Evolutionary conservation across 768 basidiomycete genomes (phyloP), one percentile per base, ranked within the genome.

Genomic region (Hericium coralloides): DNA sequence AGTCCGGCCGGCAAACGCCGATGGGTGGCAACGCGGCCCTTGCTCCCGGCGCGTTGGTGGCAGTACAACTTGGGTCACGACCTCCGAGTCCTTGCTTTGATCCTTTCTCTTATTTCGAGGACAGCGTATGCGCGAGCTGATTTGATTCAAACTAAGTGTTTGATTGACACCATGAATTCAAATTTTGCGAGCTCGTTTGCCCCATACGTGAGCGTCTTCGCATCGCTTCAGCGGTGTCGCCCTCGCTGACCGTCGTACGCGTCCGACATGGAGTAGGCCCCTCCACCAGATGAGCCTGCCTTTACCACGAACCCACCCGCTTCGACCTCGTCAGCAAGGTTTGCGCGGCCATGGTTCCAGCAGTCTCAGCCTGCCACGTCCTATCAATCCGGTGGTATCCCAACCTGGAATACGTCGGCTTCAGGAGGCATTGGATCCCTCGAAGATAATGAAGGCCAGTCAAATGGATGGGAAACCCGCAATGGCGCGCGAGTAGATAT

Each of bases 381-480:
- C 3, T 89, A 89, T 62, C 88, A 89, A 69, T 83, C 83, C 12
- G 88, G 87, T 14, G 84, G 78, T 12, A 72, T 82, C 36, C 82
- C 84, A 7, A 76, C 80, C 10, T 82, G 83, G 58, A 71, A 73
- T 50, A 75, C 76, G 14, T 78, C 79, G 14, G 65, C 72, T 10
- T 58, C 72, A 2, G 70, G 73, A 4, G 72, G 75, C n/a, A 63
- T 63, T 2, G 70, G 66, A 20, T 68, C 72, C 6, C 63, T 66
- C 26, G 68, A 67, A n/a, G 76, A 75, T 22, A 70, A 68, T 14
- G 74, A 77, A 38, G 67, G 67, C 12, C 69, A 71, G 39, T 72
- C 69, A 31, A 86, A 81, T 60, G 78, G 76, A 59, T 89, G 87
- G 88, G 84, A 86, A 73, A 88, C 86, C 14, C 73, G 82, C 25